A percentile compares a stretch with the other conserved stretches of the same genome.
These are phyloP conservation scores for Barnettozyma siamensis DNA, from an alignment of 805 yeast genomes.

Conservation along the genomic window DNA sequence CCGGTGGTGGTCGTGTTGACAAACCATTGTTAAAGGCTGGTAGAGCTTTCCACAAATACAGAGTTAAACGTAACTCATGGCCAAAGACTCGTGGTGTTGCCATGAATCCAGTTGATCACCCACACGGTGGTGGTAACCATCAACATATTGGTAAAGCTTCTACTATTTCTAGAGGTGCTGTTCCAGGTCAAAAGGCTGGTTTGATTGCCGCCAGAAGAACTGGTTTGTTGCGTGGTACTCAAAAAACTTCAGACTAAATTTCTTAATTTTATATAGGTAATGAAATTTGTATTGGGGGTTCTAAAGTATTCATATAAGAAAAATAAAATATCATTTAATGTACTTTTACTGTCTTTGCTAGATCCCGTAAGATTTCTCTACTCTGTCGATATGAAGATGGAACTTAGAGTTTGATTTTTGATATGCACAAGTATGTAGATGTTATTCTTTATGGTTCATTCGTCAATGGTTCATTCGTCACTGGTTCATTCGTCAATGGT, in stretches of 20 bases:
- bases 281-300: conserved; percentile 23
- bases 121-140: conserved; percentile 99
- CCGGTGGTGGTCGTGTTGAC: conserved; percentile 99
- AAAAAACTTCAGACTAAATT: conserved; percentile 75
- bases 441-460: too few relatives aligned
- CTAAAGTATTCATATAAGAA: conserved; percentile 16
- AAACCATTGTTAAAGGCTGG: conserved; percentile 99
- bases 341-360: conserved; percentile 1
- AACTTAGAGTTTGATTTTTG: too few relatives aligned
- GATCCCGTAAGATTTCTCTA: too few relatives aligned
- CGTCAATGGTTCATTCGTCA: too few relatives aligned
- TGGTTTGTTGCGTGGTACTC: conserved; percentile 99
- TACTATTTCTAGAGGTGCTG: conserved; percentile 98
- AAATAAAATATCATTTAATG: conserved; percentile 18
- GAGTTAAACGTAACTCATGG: conserved; percentile 99
- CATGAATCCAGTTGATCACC: conserved; percentile 99
- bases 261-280: conserved; percentile 24
- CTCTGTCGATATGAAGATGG: too few relatives aligned
- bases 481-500: too few relatives aligned
- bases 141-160: conserved; percentile 99
- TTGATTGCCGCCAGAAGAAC: conserved; percentile 99
- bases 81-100: conserved; percentile 99
- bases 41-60: conserved; percentile 99
- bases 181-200: conserved; percentile 99
- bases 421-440: too few relatives aligned